Base-by-base conservation (phyloP, 768 basidiomycete genomes). In the Leccinum longicurvipes region DNA sequence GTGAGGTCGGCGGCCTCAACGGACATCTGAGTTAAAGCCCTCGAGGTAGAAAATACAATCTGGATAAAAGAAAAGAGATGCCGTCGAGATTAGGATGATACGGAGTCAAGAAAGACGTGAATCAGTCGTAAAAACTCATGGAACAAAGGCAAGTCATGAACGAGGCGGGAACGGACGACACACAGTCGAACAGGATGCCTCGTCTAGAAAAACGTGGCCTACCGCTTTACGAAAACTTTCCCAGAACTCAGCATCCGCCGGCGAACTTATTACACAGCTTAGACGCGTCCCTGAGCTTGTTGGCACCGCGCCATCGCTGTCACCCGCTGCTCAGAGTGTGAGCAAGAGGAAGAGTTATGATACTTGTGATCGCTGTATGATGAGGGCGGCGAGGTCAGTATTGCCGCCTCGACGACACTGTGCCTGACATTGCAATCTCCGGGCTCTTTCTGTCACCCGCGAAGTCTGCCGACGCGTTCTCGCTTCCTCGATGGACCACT, bases 51-150 rank as follows among this genome's bases (percentile, higher is more conserved):
- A 50, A 61, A 69, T 57, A 67, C 44, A 51, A 39, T n/a, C n/a
- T n/a, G n/a, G n/a, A n/a, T 17, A 51, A 51, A 59, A 50, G 7
- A 46, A 55, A 50, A 45, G 15, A n/a, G n/a, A n/a, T n/a, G 50
- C 4, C 45, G 5, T 19, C 6, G 45, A 52, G 53, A 55, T 55
- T 42, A 36, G 62, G 41, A 36, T 36, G 54, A n/a, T n/a, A n/a
- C n/a, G n/a, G n/a, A 34, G 39, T 29, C 10, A 59, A 56, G 36
- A 58, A 60, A 61, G 57, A 62, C 62, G 67, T 57, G 61, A 59
- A 62, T 69, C 63, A 47, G 65, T 66, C 60, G 67, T 60, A 34
- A 64, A 62, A 62, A 61, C 31, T 60, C 69, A 72, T 70, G 63
- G 59, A 60, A 72, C 61, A 69, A 64, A 60, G 62, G 9, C 58